phyloP scores from a whole-genome alignment of 73 alveolate species.

The Paramecium caudatum region DNA sequence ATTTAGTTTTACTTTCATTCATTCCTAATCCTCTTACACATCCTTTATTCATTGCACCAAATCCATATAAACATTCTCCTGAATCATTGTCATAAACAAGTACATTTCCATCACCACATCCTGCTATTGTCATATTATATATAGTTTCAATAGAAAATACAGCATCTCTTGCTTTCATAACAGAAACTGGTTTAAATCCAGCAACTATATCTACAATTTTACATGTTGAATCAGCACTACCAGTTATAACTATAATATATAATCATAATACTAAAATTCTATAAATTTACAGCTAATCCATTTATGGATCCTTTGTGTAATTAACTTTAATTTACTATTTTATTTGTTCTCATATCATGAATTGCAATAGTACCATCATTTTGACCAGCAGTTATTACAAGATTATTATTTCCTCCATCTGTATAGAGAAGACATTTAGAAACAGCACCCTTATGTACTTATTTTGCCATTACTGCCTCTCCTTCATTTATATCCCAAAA shows the following conservation, averaged over 20 bases:
- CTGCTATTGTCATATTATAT: slow-evolving; percentile 94
- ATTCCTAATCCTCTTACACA: slow-evolving; percentile 68
- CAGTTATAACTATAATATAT: slow-evolving; percentile 86
- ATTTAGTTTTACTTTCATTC: slow-evolving; percentile 65
- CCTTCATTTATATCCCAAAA: slow-evolving; percentile 85
- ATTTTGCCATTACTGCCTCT: slow-evolving; percentile 78
- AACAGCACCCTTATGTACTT: slow-evolving; percentile 94
- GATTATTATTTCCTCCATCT: slow-evolving; percentile 93
- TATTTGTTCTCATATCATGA: slow-evolving; percentile 95
- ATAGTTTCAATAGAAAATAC: slow-evolving; percentile 95
- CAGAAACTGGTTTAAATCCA: slow-evolving; percentile 90
- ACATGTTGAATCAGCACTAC: slow-evolving; percentile 96
- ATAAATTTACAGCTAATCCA: slow-evolving; percentile 58
- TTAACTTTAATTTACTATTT: slow-evolving; percentile 84
- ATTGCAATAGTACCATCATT: slow-evolving; percentile 94
- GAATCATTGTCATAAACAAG: slow-evolving; percentile 92
- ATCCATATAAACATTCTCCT: slow-evolving; percentile 95
- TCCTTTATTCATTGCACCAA: slow-evolving; percentile 78
- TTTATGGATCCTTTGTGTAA: slow-evolving; percentile 97
- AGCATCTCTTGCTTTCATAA: slow-evolving; percentile 96
- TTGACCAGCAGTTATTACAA: slow-evolving; percentile 93
- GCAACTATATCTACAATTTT: slow-evolving; percentile 88
- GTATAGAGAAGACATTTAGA: slow-evolving; percentile 88
- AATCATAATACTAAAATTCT: slow-evolving; percentile 40
- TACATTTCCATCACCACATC: slow-evolving; percentile 99